Evolutionary conservation across 257 asterid genomes (phyloP), one percentile per base, ranked within the genome.

Genomic region (Sherardia arvensis): DNA sequence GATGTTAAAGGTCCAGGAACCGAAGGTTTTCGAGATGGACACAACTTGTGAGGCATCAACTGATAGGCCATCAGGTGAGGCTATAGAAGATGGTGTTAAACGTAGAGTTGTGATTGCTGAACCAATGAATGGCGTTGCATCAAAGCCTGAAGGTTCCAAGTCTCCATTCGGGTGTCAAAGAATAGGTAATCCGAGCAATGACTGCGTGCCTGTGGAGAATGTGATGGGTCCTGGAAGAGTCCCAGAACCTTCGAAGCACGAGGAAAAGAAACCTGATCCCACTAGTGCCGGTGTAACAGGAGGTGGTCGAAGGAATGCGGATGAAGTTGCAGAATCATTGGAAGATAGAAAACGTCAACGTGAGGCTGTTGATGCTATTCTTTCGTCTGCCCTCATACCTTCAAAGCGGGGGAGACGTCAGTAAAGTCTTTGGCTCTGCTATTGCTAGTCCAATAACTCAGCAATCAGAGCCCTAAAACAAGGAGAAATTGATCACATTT

Each of bases 311-410:
- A 63, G 63, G 45, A 66, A 60, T 65, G 57, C 58, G 20, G 36
- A 33, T 23, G 67, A 20, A 23, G 56, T 75, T 59, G 84, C 66
- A 64, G 84, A 77, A 53, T 25, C 14, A 38, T 69, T 70, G 22
- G 68, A 78, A 57, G 77, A 82, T 71, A 79, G 98, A 78, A 88
- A 87, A 73, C 93, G 85, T 74, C 94, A 92, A 69, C 95, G 97
- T 2, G 95, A 85, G 75, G 98, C 94, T 65, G 87, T 88, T 67
- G 95, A 92, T 63, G 97, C 95, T 59, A 95, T 92, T 67, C 86
- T 92, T 67, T 89, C 98, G 43, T 86, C 98, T 30, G 82, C 97
- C 66, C 95, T 92, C 54, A 82, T 88, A 85, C 79, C 98, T 81
- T 83, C 95, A 25, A 85, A 83, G 80, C 17, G 47, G 66, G 85